Evolutionary conservation across 352 stramenopile species (phyloP), one percentile per base, ranked within the genome.

Genomic region (Phytophthora pinifolia): DNA sequence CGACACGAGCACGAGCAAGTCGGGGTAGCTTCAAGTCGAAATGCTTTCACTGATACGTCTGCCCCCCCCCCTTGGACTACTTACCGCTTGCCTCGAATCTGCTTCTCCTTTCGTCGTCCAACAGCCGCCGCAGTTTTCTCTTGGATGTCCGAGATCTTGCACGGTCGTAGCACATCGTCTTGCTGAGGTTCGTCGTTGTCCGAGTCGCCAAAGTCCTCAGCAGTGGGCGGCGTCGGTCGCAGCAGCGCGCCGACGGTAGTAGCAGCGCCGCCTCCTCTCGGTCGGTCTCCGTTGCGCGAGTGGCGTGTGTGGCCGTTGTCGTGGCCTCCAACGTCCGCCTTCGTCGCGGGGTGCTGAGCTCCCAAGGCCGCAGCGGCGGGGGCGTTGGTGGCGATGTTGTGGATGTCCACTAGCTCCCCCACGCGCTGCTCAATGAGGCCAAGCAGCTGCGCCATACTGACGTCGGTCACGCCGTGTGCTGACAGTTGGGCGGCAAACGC

Each of bases 401-500:
- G 81, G 46, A 95, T 89, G 46, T 96, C 80, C 25, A 96, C 83
- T 14, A 94, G 58, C 61, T 96, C 84, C 2, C 81, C 78, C 6
- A 94, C 83, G 38, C 86, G 80, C 55, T 96, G 83, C 58, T 94
- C 84, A 42, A 96, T 88, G 29, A 92, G 66, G 8, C 85, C 86
- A 10, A 96, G 74, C 14, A 93, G 71, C 48, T 89, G 82, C 10
- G 78, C 65, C 66, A 93, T 88, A n/a, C 83, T 88, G 38, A 86
- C 67, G 46, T 96, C 86, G 2, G 84, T 94, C 17, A 93, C 61
- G 10, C 83, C 82, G 15, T 88, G 81, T 8, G 83, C 75, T 8
- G 65, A 62, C 22, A 94, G 45, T 47, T 91, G 79, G 41, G 86
- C 73, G 3, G 78, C 59, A 14, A 93, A 88, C 1, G 83, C 78